Evolutionary conservation across 2,329 filamentous ascomycete genomes (phyloP), one percentile per base, ranked within the genome.

Genomic region (Scopulariopsis brevicaulis): DNA sequence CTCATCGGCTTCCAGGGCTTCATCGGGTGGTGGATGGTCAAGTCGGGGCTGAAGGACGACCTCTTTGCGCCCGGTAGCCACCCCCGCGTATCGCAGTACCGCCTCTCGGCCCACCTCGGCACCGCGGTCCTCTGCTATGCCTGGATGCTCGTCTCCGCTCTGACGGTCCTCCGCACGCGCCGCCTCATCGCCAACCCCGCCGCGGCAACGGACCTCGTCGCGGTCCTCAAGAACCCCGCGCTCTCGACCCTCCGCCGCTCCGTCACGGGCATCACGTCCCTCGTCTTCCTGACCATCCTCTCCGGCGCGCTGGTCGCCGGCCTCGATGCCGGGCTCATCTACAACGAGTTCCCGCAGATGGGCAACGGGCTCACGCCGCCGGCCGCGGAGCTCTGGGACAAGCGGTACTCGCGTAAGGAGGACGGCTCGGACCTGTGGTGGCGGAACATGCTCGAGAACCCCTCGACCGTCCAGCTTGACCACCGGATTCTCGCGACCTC

Each of bases 21-120:
- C 66, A 86, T 99, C 62, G 94, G 94, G 58, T 99, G 94, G 94
- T 99, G 94, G 91, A 99, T 99, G 94, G 94, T 99, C 65, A 95
- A 95, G 73, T 95, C 89, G 12, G 94, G 94, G 1, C 78, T 99
- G 62, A 95, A 93, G 70, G 94, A 97, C 69, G 94, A 99, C 70
- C 81, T 99, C 32, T 96, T 99, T 68, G 89, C 89, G 22, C 87
- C 90, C 2, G 94, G 92, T 14, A 88, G 86, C 59, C 90, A 96
- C 70, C 94, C 94, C 0, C 85, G 94, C 60, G 94, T 99, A 55
- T 93, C 87, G 61, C 94, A 99, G 73, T 99, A 99, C 74, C 85
- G 94, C 56, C 80, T 99, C 58, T 87, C 93, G 4, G 83, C 92
- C 10, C 94, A 99, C 71, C 79, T 99, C 12, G 90, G 87, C 37